Percentiles rank a stretch among this genome's conserved stretches.
phyloP scores from a whole-genome alignment of 176 grass and related monocot species.

The Carex parvula region DNA sequence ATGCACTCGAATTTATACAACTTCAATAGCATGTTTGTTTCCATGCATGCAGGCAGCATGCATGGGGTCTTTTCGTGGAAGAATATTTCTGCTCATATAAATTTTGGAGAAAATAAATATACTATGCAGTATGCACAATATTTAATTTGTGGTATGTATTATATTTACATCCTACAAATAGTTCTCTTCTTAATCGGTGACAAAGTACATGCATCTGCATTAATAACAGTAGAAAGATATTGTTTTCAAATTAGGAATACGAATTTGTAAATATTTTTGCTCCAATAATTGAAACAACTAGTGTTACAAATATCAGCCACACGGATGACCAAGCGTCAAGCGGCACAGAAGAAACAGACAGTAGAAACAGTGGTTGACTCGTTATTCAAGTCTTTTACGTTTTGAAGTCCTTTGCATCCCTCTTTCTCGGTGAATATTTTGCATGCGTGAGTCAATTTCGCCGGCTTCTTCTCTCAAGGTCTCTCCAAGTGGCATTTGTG shows the following conservation, averaged over 20 bases:
- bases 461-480: conserved; percentile 28
- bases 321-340: neutral
- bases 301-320: neutral
- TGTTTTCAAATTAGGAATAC: too few relatives aligned
- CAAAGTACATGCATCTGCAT: too few relatives aligned
- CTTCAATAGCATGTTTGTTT: neutral
- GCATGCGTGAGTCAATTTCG: conserved; percentile 23
- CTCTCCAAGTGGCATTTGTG: neutral
- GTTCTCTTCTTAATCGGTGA: too few relatives aligned
- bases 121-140: too few relatives aligned
- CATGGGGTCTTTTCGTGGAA: too few relatives aligned
- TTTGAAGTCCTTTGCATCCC: neutral
- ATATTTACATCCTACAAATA: too few relatives aligned
- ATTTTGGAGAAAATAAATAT: neutral
- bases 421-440: neutral
- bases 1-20: neutral
- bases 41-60: too few relatives aligned
- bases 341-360: neutral
- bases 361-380: conserved; percentile 10
- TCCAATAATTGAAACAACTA: neutral
- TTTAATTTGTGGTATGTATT: too few relatives aligned
- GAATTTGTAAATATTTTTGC: too few relatives aligned
- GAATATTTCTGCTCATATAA: too few relatives aligned
- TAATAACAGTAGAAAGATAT: too few relatives aligned
- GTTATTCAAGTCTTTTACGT: neutral